Evolutionary conservation across 169 alveolate genomes (phyloP).

Genomic region (Plasmodium vinckei): DNA sequence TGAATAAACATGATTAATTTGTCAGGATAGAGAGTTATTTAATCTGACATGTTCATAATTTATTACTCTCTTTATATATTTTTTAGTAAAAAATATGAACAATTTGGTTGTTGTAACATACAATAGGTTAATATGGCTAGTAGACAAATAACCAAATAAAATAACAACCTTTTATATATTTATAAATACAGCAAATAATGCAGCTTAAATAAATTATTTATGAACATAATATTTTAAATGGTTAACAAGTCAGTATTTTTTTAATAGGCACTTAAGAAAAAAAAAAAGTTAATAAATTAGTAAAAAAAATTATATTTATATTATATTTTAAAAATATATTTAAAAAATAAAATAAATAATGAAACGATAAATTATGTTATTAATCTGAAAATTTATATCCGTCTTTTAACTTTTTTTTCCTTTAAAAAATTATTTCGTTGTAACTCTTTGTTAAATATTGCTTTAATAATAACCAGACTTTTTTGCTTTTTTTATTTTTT

Average conservation of each 20-base stretch:
- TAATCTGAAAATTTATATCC: neutral
- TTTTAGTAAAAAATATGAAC: slow-evolving; percentile 3
- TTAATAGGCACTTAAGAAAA: slow-evolving; percentile 14
- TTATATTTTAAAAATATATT: neutral
- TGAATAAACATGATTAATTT: neutral
- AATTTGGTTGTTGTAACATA: slow-evolving; percentile 4
- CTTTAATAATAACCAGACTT: neutral
- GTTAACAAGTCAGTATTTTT: slow-evolving; percentile 9
- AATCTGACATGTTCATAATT: slow-evolving; percentile 48
- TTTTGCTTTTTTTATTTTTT: neutral
- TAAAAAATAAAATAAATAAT: slow-evolving; percentile 1
- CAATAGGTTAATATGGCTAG: slow-evolving; percentile 45
- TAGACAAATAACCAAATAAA: slow-evolving; percentile 16
- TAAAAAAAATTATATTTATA: neutral
- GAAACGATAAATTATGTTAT: neutral
- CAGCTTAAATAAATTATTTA: slow-evolving; percentile 11
- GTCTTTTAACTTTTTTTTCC: neutral
- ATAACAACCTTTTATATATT: neutral
- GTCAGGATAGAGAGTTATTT: slow-evolving; percentile 18
- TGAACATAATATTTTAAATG: slow-evolving; percentile 10
- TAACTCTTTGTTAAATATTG: neutral
- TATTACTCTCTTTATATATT: neutral
- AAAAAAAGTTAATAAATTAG: slow-evolving; percentile 15
- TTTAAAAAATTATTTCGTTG: neutral
- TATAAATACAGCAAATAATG: slow-evolving; percentile 11